Percentiles rank a stretch among this genome's conserved stretches.
phyloP scores from a whole-genome alignment of 2,329 filamentous ascomycete species.

The Fusarium sp. region DNA sequence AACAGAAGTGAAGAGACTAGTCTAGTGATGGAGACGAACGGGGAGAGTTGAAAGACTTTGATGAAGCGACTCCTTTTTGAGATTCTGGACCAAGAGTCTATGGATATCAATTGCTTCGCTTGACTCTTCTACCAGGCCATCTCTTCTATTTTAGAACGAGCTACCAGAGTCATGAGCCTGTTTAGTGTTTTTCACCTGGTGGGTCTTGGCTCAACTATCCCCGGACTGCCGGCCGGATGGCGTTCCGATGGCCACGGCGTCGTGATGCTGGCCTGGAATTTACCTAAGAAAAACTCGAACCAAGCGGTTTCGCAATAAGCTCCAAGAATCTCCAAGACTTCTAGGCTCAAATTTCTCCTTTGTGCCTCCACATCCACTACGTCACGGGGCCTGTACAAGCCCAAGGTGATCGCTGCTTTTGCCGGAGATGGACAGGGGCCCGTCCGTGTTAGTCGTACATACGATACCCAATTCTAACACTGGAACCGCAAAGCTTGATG shows the following conservation, averaged over 20 bases:
- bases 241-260: constrained; percentile 27
- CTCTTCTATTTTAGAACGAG: constrained; percentile 36
- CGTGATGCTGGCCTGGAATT: constrained; percentile 25
- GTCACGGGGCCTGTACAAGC: constrained; percentile 37
- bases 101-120: not conserved
- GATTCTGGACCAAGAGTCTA: constrained; percentile 12
- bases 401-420: constrained; percentile 37
- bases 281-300: constrained; percentile 39
- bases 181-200: constrained; percentile 30
- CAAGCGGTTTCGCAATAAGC: constrained; percentile 33
- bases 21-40: not conserved
- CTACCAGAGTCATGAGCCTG: constrained; percentile 36
- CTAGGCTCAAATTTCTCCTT: constrained; percentile 11
- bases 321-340: constrained; percentile 29
- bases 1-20: not conserved
- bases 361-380: constrained; percentile 40
- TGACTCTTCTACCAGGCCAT: constrained; percentile 10
- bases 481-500: constrained; percentile 12
- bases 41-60: not conserved
- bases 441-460: constrained; percentile 24
- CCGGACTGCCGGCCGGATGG: constrained; percentile 32
- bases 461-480: constrained; percentile 5
- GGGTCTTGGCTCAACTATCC: constrained; percentile 1
- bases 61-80: not conserved
- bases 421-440: constrained; percentile 27